Base-by-base conservation (phyloP, 148 eudicot species). In the Amaranthus hypochondriacus region DNA sequence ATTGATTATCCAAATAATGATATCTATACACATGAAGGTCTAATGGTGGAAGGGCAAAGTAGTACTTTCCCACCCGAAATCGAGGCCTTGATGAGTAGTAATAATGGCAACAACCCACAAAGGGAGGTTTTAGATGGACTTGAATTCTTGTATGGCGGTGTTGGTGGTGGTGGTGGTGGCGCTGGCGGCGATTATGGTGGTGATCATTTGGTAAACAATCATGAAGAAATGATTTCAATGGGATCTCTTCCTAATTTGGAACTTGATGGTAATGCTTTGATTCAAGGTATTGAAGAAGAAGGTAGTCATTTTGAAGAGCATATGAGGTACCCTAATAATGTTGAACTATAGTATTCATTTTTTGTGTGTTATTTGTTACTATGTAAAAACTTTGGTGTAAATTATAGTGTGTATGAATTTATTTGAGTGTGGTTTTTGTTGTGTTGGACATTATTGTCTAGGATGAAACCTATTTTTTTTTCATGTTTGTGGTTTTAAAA, bases 101-200 rank as follows among this genome's bases (percentile, higher is more conserved):
- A 28, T 28, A 28, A 28, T 28, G 39, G 39, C 39, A 28, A 28
- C 64, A 86, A 84, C 76, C 74, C 75, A 11, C 84, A 80, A 44
- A 75, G 75, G 60, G 67, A 4, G 14, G 69, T 2, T 14, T 21
- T 66, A 21, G 87, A 84, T 66, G 89, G 85, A 4, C 69, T 84
- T 62, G 96, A 87, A 79, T 87, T 81, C 80, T 75, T 87, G 3
- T 80, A 81, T 66, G 84, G 78, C 6, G 84, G 87, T 62, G 48
- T 47, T 68, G 49, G 57, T 80, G 68, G 71, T 1, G 55, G 70
- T 44, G 39, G 39, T 28, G 39, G 39, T 28, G 39, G 39, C 39
- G 39, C 39, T 28, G 39, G 39, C 39, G 39, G 39, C 7, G 84
- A 88, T 56, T 48, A 53, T 68, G 49, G 57, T 78, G 68, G 71